Conservation (phyloP, 1,284 basidiomycete genomes). For the Ustilago cynodontis region DNA sequence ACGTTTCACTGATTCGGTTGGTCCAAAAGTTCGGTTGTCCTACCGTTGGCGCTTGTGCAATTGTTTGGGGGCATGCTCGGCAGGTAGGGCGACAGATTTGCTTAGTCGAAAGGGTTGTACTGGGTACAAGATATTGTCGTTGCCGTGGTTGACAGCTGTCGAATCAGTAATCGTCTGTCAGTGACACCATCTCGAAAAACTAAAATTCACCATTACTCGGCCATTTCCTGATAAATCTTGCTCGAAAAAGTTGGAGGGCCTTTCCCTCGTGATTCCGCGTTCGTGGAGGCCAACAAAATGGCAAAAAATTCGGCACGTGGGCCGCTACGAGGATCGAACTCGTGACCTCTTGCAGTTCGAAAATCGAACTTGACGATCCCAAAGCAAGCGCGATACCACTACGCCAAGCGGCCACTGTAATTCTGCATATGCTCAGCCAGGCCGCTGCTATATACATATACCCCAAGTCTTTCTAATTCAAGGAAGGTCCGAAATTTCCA, state of each 20-base stretch:
- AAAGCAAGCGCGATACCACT: conserved; percentile 61
- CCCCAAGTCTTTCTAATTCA: not conserved
- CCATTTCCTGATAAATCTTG: conserved; percentile 1
- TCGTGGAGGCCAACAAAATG: conserved; percentile 11
- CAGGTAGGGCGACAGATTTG: too few relatives aligned
- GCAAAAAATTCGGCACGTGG: conserved; percentile 24
- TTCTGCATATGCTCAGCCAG: not conserved
- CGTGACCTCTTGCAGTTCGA: conserved; percentile 54
- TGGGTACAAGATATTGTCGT: too few relatives aligned
- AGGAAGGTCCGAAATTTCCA: too few relatives aligned
- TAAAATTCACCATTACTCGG: conserved; percentile 6
- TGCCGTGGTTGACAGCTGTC: too few relatives aligned
- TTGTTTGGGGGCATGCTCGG: too few relatives aligned
- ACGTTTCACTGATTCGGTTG: too few relatives aligned
- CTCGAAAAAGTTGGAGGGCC: not conserved
- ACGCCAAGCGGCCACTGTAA: conserved; percentile 51
- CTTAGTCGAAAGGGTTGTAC: too few relatives aligned
- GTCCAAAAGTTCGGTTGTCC: too few relatives aligned
- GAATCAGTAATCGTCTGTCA: too few relatives aligned
- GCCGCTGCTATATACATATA: conserved; percentile 2
- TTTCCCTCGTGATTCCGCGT: conserved; percentile 6
- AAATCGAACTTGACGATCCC: conserved; percentile 12
- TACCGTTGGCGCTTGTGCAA: too few relatives aligned
- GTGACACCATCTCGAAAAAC: not conserved
- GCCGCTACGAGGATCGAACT: conserved; percentile 60